These are phyloP conservation scores for Podila epigama DNA, from an alignment of 192 early-diverging fungal genomes.

Conservation along the genomic window DNA sequence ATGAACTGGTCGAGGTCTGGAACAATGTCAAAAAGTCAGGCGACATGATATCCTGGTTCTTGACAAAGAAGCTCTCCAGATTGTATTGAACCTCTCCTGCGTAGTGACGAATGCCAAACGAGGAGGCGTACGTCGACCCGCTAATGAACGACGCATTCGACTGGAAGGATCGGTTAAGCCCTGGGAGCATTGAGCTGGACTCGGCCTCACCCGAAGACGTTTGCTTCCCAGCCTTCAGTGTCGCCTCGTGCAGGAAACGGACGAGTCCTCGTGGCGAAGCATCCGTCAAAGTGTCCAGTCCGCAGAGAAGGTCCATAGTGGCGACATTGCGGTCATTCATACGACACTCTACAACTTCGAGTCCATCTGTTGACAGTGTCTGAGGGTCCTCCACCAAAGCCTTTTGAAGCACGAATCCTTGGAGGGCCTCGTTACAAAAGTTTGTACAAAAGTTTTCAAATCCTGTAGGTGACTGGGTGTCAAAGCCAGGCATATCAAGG, in stretches of 20 bases:
- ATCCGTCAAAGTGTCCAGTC: slow-evolving; percentile 30
- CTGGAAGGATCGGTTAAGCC: slow-evolving; percentile 52
- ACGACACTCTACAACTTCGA: slow-evolving; percentile 11
- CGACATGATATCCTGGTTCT: slow-evolving; percentile 76
- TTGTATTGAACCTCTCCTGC: slow-evolving; percentile 78
- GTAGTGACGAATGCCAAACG: slow-evolving; percentile 83
- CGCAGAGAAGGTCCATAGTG: slow-evolving; percentile 58
- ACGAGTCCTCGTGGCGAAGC: slow-evolving; percentile 38
- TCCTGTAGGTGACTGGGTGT: slow-evolving; percentile 63
- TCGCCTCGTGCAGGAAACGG: slow-evolving; percentile 40
- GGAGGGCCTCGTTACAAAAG: slow-evolving; percentile 74
- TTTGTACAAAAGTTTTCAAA: slow-evolving; percentile 79
- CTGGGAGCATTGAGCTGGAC: slow-evolving; percentile 56
- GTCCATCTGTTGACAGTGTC: slow-evolving; percentile 27
- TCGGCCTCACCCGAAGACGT: slow-evolving; percentile 46
- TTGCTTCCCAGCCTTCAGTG: slow-evolving; percentile 40
- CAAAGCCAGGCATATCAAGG: slow-evolving; percentile 83
- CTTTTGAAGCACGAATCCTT: slow-evolving; percentile 66
- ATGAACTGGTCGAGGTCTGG: slow-evolving; percentile 70
- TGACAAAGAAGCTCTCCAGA: slow-evolving; percentile 75
- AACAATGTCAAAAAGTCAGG: slow-evolving; percentile 89
- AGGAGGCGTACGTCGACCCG: slow-evolving; percentile 48
- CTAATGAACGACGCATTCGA: slow-evolving; percentile 54
- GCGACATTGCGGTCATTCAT: slow-evolving; percentile 53
- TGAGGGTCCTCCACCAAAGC: slow-evolving; percentile 58